phyloP scores from a whole-genome alignment of 1,139 yeast genomes.

The Candida albicans region DNA sequence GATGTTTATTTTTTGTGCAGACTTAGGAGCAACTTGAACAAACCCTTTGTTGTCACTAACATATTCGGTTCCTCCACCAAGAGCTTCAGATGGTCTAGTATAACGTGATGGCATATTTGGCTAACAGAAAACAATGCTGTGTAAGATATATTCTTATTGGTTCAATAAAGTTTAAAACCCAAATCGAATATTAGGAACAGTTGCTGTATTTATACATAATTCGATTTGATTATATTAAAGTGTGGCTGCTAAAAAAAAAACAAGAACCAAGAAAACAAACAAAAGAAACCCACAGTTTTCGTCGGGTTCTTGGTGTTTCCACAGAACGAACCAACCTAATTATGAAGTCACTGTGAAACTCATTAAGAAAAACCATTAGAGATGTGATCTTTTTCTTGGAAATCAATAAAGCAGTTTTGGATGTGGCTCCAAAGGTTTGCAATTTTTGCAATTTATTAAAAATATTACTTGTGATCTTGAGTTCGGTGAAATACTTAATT shows the following conservation, averaged over 20 bases:
- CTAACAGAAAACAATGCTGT: not conserved
- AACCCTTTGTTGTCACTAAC: constrained; percentile 19
- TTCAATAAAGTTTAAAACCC: not conserved
- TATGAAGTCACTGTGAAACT: no score
- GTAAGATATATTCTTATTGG: not conserved
- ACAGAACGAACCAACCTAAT: no score
- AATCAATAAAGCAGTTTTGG: no score
- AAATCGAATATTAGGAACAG: no score
- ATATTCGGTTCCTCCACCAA: constrained; percentile 14
- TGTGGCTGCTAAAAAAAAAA: constrained; percentile 10
- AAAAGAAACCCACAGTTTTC: constrained; percentile 2
- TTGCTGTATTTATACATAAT: no score
- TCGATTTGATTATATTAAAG: not conserved
- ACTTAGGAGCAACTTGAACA: constrained; percentile 22
- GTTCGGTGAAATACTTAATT: no score
- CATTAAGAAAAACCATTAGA: no score
- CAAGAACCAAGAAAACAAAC: not conserved
- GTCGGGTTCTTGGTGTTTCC: not conserved
- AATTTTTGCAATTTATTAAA: not conserved
- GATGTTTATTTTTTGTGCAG: constrained; percentile 16
- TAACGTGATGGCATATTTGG: constrained; percentile 17
- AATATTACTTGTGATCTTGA: not conserved
- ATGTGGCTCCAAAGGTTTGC: not conserved
- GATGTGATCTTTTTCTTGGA: no score
- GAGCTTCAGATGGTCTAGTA: constrained; percentile 10